Evolutionary conservation across 306 rosid genomes (phyloP).

Genomic region (Prunus dulcis): DNA sequence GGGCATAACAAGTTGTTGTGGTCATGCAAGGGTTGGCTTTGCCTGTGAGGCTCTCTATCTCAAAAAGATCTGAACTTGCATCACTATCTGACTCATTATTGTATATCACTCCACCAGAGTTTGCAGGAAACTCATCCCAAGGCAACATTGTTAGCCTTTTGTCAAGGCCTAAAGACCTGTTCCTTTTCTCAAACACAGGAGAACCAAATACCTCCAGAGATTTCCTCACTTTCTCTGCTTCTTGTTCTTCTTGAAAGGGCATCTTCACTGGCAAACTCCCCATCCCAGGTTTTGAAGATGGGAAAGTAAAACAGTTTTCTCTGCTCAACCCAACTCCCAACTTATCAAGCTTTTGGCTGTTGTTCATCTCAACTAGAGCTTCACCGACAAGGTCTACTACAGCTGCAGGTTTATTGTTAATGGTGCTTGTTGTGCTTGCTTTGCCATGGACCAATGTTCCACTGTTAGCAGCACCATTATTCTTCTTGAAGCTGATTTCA

Average conservation of each 20-base stretch:
- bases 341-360: constrained; percentile 29
- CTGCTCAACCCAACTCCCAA: constrained; percentile 22
- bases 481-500: constrained; percentile 56
- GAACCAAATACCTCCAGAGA: constrained; percentile 80
- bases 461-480: constrained; percentile 12
- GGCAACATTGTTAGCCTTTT: constrained; percentile 43
- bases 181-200: constrained; percentile 41
- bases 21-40: constrained; percentile 53
- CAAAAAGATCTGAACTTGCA: constrained; percentile 93
- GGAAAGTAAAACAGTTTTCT: constrained; percentile 34
- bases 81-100: constrained; percentile 70
- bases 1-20: constrained; percentile 75
- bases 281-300: constrained; percentile 19
- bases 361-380: constrained; percentile 10
- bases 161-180: constrained; percentile 59
- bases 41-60: constrained; percentile 67
- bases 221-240: constrained; percentile 29
- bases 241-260: constrained; percentile 37
- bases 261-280: constrained; percentile 30
- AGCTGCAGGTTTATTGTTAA: background rate
- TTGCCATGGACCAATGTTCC: too few relatives aligned
- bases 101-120: constrained; percentile 20
- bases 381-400: constrained; percentile 24
- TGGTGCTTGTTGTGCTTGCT: constrained; percentile 18
- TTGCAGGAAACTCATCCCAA: constrained; percentile 33